Conservation (phyloP, 2,329 filamentous ascomycete species). For the Oidium heveae region DNA sequence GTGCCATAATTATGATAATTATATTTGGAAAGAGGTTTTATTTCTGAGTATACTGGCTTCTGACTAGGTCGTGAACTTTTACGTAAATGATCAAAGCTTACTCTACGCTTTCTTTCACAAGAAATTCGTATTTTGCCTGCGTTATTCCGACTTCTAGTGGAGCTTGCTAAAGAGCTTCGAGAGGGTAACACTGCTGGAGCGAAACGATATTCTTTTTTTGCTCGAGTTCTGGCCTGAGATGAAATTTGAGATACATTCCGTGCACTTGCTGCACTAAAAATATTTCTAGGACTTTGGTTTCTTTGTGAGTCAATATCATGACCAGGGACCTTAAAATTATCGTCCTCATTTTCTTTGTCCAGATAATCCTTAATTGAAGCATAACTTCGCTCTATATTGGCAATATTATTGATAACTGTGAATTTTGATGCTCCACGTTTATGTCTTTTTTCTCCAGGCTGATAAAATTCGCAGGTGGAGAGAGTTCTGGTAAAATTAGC, state of each 20-base stretch:
- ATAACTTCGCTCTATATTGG: slow-evolving; percentile 42
- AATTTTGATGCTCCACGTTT: slow-evolving; percentile 25
- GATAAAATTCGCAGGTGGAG: slow-evolving; percentile 33
- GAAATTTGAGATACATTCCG: not conserved
- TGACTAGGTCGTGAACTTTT: slow-evolving; percentile 4
- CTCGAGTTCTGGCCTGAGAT: slow-evolving; percentile 3
- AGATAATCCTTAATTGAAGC: slow-evolving; percentile 33
- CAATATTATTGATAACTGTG: slow-evolving; percentile 34
- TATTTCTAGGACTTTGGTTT: not conserved
- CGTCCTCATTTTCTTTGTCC: not conserved
- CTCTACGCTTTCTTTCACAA: slow-evolving; percentile 24
- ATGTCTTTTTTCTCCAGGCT: slow-evolving; percentile 5
- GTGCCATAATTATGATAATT: slow-evolving; percentile 7
- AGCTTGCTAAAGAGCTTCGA: slow-evolving; percentile 22
- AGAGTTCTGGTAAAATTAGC: slow-evolving; percentile 31
- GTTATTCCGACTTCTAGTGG: slow-evolving; percentile 16
- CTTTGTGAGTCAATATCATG: not conserved
- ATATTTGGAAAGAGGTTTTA: not conserved
- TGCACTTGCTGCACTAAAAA: not conserved
- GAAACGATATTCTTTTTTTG: not conserved
- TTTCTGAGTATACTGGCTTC: not conserved
- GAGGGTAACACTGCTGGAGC: slow-evolving; percentile 16
- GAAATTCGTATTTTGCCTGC: slow-evolving; percentile 12
- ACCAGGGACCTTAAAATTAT: slow-evolving; percentile 26
- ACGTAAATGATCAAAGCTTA: slow-evolving; percentile 34